A percentile compares a stretch with the other conserved stretches of the same genome.
Conservation (phyloP, 2,329 filamentous ascomycete genomes). For the Sporothrix protearum region DNA sequence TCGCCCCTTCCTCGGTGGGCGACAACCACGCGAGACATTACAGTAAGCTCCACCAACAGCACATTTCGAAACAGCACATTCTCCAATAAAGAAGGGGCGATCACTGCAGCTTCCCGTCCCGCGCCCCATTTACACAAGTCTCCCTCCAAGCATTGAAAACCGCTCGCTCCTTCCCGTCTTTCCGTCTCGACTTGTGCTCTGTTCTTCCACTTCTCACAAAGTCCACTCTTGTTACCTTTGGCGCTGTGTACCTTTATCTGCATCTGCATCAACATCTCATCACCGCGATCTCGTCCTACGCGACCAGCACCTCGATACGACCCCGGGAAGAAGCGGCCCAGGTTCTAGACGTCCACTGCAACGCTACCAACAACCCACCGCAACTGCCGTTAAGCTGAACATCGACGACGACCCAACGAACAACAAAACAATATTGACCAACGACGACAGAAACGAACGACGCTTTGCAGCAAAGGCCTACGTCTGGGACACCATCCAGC, state of each 20-base stretch:
- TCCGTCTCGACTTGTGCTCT: not conserved
- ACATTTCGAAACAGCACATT: not conserved
- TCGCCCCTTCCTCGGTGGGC: slow-evolving; percentile 1
- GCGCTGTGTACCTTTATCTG: not conserved
- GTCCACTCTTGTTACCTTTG: too few species aligned
- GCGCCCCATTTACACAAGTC: not conserved
- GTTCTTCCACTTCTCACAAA: not conserved
- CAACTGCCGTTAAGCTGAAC: not conserved
- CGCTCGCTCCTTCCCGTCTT: not conserved
- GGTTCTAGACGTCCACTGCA: not conserved
- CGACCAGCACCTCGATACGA: not conserved
- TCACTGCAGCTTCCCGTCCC: slow-evolving; percentile 13
- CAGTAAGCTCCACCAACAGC: not conserved
- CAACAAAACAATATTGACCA: too few species aligned
- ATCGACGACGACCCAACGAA: not conserved
- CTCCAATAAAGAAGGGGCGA: not conserved
- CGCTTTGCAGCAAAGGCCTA: not conserved
- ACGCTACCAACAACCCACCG: not conserved
- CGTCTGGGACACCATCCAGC: not conserved
- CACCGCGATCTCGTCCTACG: not conserved
- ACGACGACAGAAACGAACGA: not conserved
- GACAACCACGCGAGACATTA: not conserved
- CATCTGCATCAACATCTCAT: not conserved
- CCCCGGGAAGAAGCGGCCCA: not conserved
- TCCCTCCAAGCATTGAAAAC: not conserved